Evolutionary conservation across 495 filamentous ascomycete genomes (phyloP).

Genomic region (Daldinia loculata): DNA sequence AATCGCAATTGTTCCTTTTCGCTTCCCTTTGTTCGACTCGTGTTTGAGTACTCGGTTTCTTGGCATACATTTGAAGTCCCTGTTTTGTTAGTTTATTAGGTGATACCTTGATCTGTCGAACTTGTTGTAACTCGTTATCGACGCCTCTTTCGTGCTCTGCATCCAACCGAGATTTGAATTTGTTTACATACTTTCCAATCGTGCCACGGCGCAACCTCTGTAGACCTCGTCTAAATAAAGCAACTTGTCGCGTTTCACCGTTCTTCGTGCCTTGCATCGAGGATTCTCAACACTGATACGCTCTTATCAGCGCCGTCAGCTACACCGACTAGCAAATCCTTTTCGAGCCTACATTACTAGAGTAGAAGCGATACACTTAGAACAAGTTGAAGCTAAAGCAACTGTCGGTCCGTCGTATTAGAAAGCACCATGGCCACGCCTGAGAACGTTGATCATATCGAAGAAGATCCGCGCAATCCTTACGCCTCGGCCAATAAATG

Average conservation of each 20-base stretch:
- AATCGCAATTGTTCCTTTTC: slow-evolving; percentile 13
- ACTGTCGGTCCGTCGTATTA: neutral
- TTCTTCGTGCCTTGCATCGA: slow-evolving; percentile 12
- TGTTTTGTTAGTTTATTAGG: slow-evolving; percentile 24
- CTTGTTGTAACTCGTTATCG: slow-evolving; percentile 14
- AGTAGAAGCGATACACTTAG: neutral
- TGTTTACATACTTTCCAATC: slow-evolving; percentile 4
- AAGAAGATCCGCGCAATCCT: slow-evolving; percentile 51
- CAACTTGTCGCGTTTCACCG: slow-evolving; percentile 21
- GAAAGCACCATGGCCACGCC: slow-evolving; percentile 40
- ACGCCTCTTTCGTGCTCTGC: slow-evolving; percentile 23
- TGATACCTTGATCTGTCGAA: slow-evolving; percentile 30
- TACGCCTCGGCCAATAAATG: slow-evolving; percentile 59
- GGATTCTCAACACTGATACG: slow-evolving; percentile 11
- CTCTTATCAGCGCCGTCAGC: slow-evolving; percentile 28
- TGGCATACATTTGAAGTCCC: slow-evolving; percentile 37
- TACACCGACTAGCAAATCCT: slow-evolving; percentile 9
- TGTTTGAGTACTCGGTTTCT: slow-evolving; percentile 11
- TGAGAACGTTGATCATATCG: slow-evolving; percentile 43
- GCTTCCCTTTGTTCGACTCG: neutral
- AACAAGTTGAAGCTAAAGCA: neutral
- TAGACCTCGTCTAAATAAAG: slow-evolving; percentile 18
- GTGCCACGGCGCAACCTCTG: neutral
- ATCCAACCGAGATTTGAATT: slow-evolving; percentile 36
- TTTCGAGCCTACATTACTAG: neutral